Conservation (phyloP, 2,329 filamentous ascomycete species). For the Ophiocordyceps sinensis region DNA sequence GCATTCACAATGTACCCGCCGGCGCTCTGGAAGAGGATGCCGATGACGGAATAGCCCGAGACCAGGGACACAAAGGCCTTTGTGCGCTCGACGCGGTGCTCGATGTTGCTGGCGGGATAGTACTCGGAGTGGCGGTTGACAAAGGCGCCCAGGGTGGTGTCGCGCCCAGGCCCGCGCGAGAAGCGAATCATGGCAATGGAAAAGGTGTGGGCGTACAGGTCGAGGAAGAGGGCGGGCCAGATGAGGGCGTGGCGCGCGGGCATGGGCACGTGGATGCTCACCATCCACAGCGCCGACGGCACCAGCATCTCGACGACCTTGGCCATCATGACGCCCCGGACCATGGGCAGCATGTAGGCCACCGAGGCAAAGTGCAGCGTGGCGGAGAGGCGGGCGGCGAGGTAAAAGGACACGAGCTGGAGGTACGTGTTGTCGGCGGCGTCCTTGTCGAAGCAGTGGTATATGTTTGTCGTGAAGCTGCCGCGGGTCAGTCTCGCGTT, state of each 20-base stretch:
- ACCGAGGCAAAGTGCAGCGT: slow-evolving; percentile 32
- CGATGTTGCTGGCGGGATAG: slow-evolving; percentile 48
- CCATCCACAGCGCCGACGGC: slow-evolving; percentile 43
- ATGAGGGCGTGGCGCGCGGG: slow-evolving; percentile 40
- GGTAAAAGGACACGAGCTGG: slow-evolving; percentile 45
- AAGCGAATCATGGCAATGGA: slow-evolving; percentile 26
- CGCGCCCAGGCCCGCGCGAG: slow-evolving; percentile 6
- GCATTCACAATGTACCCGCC: slow-evolving; percentile 31
- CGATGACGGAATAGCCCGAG: slow-evolving; percentile 49
- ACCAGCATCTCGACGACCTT: slow-evolving; percentile 29
- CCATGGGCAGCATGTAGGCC: slow-evolving; percentile 37
- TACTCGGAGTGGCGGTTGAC: slow-evolving; percentile 36
- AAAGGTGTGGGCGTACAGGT: slow-evolving; percentile 32
- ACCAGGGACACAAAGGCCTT: slow-evolving; percentile 51
- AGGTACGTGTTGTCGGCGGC: slow-evolving; percentile 33
- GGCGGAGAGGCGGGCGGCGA: slow-evolving; percentile 40
- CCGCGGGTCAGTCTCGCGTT: slow-evolving; percentile 7
- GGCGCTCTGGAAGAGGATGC: slow-evolving; percentile 42
- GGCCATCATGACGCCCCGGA: slow-evolving; percentile 38
- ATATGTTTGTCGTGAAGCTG: slow-evolving; percentile 31
- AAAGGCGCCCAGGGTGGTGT: slow-evolving; percentile 7
- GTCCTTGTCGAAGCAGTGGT: slow-evolving; percentile 34
- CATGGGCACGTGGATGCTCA: slow-evolving; percentile 39
- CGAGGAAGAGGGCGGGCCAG: slow-evolving; percentile 39
- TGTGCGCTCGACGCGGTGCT: slow-evolving; percentile 50